Base-by-base conservation (phyloP, 164 flowering plant species). In the Saururus chinensis region DNA sequence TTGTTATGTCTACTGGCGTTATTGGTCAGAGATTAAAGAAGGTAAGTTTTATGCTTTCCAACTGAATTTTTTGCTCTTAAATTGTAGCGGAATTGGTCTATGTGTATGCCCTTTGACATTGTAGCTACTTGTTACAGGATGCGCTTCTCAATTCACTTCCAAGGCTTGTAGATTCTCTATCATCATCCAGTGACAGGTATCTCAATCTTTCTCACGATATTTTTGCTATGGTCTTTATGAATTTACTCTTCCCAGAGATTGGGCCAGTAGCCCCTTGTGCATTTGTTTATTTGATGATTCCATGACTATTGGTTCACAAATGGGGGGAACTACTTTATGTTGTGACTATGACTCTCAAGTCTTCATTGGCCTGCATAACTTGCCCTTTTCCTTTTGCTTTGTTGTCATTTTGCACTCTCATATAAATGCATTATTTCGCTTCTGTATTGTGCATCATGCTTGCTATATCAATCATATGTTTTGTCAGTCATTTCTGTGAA, bases 1-100 rank as follows among this genome's bases (percentile, higher is more conserved):
- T 93, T 66, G 80, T 93, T 62, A 95, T 87, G 71, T 93, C 99
- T 55, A 93, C 99, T 57, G 99, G 99, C 59, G 97, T 93, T 51
- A 93, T 93, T 71, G 99, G 99, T 57, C 88, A 82, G 61, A 81
- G 99, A 70, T 88, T 90, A 76, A 89, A 82, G 73, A 89, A 87
- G 91, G 96, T 89, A 57, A 49, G 35, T 37, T 26, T 37, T 9
- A 37, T 37, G 25, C 7, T 69, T 60, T 60, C 56, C 37, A 8
- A n/a, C 51, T 20, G 23, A 13, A 58, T 59, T 40, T 26, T 48
- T 66, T 62, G 73, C 41, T 79, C 41, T 79, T 14, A 23, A 17
- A 12, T 22, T 55, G 23, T 24, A 45, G 13, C 14, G 7, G 49
- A 45, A 45, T 45, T 45, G 49, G 49, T 45, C 17, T 45, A 45